Conservation (phyloP, 139 green algal genomes). For the Chlorella vulgaris region DNA sequence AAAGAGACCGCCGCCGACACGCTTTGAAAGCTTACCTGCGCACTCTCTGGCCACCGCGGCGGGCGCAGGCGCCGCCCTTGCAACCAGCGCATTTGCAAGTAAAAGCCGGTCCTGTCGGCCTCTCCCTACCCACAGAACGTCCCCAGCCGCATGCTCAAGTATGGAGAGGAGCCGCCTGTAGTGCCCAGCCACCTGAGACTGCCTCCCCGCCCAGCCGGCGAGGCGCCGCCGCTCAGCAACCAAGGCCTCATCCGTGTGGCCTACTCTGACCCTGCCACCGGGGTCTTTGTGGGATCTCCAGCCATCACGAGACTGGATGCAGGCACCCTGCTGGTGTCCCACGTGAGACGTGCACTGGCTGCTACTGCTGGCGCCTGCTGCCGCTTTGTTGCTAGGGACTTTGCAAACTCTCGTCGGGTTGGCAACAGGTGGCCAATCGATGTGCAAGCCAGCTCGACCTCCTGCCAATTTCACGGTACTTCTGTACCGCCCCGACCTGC, state of each 20-base stretch:
- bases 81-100: no score
- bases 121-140: no score
- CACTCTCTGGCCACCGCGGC: no score
- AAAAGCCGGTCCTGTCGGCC: no score
- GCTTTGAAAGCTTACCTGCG: no score
- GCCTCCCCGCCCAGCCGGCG: neutral
- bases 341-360: conserved; percentile 1
- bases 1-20: no score
- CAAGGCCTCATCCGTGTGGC: conserved; percentile 9
- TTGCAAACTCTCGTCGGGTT: no score
- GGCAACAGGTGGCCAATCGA: neutral
- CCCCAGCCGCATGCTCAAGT: no score
- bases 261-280: conserved; percentile 5
- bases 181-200: neutral
- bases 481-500: neutral
- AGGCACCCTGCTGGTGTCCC: conserved; percentile 1
- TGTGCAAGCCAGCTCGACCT: no score
- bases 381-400: no score
- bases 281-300: conserved; percentile 22
- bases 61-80: no score
- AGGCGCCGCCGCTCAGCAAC: conserved; percentile 9
- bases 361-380: neutral
- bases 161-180: no score
- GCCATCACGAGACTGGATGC: conserved; percentile 4
- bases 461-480: neutral